These are phyloP conservation scores for Lichtheimia hyalospora DNA, from an alignment of 371 early-diverging fungal species.

Conservation along the genomic window DNA sequence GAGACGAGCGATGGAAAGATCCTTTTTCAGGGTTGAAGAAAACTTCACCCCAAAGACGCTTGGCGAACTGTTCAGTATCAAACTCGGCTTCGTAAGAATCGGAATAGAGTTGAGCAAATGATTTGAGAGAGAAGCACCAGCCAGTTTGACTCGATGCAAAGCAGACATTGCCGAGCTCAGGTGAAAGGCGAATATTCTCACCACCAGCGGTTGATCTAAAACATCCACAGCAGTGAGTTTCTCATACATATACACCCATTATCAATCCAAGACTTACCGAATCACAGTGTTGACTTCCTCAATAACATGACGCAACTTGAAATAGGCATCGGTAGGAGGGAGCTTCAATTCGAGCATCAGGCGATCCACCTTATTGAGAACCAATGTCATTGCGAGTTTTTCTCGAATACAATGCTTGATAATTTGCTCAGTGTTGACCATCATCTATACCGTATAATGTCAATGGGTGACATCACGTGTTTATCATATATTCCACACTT, in stretches of 20 bases:
- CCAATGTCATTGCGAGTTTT: slow-evolving; percentile 78
- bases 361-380: slow-evolving; percentile 97
- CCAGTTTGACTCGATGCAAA: slow-evolving; percentile 92
- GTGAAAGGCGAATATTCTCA: slow-evolving; percentile 75
- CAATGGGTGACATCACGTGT: not conserved
- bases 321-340: slow-evolving; percentile 96
- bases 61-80: slow-evolving; percentile 81
- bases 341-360: slow-evolving; percentile 93
- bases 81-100: slow-evolving; percentile 72
- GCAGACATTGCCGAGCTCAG: slow-evolving; percentile 95
- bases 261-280: slow-evolving; percentile 32
- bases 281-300: slow-evolving; percentile 94
- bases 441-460: slow-evolving; percentile 49
- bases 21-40: slow-evolving; percentile 81
- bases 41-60: slow-evolving; percentile 97
- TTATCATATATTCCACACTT: slow-evolving; percentile 8
- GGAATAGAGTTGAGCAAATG: slow-evolving; percentile 92
- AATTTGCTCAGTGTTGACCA: slow-evolving; percentile 92
- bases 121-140: slow-evolving; percentile 92
- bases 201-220: slow-evolving; percentile 47
- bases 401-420: slow-evolving; percentile 84
- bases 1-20: slow-evolving; percentile 75
- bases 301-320: slow-evolving; percentile 91
- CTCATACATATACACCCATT: not conserved
- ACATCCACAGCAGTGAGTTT: not conserved